Percentiles rank a stretch among this genome's conserved stretches.
phyloP scores from a whole-genome alignment of 2,329 filamentous ascomycete species.

The Helotiales sp. region DNA sequence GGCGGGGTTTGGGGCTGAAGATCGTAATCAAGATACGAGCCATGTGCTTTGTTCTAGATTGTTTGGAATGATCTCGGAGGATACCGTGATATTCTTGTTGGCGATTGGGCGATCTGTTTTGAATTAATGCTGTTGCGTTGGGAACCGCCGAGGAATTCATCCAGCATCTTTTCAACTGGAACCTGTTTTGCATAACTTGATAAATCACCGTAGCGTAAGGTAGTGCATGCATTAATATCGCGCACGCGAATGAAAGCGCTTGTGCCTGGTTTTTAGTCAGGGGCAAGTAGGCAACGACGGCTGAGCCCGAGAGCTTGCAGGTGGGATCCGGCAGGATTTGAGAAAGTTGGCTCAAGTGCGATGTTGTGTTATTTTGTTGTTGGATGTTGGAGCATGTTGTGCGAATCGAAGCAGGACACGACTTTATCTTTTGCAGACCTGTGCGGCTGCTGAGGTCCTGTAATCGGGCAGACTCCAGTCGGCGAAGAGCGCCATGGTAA shows the following conservation, averaged over 20 bases:
- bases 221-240: slow-evolving; percentile 2
- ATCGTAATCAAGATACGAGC: slow-evolving; percentile 1
- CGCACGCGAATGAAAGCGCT: slow-evolving; percentile 11
- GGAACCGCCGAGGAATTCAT: slow-evolving; percentile 4
- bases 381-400: background rate
- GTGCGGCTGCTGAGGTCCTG: background rate
- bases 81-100: too few relatives aligned
- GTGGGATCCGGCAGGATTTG: slow-evolving; percentile 7
- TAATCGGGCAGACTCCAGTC: background rate
- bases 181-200: slow-evolving; percentile 5
- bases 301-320: slow-evolving; percentile 5
- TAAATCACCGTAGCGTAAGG: background rate
- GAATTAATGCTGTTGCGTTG: background rate
- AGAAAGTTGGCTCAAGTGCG: background rate
- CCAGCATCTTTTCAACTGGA: background rate
- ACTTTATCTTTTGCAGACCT: background rate
- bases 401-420: slow-evolving; percentile 5
- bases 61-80: too few relatives aligned
- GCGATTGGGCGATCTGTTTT: too few relatives aligned
- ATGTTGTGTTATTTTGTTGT: background rate
- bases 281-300: slow-evolving; percentile 13
- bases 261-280: slow-evolving; percentile 24
- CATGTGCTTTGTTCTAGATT: background rate
- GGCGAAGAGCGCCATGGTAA: background rate
- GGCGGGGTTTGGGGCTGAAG: background rate